Evolutionary conservation across 176 grass and related monocot species (phyloP), one percentile per base, ranked within the genome.

Genomic region (Microstegium vimineum): DNA sequence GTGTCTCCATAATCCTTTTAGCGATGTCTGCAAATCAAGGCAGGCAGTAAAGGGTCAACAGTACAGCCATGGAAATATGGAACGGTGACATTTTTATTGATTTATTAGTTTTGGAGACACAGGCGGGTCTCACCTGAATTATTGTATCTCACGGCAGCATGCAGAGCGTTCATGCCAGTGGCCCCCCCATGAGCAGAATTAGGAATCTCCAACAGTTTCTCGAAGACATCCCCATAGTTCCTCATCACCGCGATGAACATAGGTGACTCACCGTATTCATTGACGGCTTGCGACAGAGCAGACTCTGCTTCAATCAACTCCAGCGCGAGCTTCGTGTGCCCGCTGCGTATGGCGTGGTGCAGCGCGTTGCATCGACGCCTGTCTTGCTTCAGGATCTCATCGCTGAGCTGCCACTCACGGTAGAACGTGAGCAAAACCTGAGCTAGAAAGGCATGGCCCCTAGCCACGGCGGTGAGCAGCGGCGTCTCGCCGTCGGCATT

Each of bases 231-330:
- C 0, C 1, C 9, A 15, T 79, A 78, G 18, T 10, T 18, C n/a
- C 80, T 89, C 72, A 15, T 64, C 4, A 25, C 81, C 0, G 81
- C 86, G 0, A 74, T 28, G 52, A 18, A 84, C 81, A 89, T 45
- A 0, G 86, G 74, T 3, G 86, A 89, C 37, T 89, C 86, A 0
- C 1, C 2, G 16, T 66, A 20, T 10, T 35, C 15, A 4, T 4
- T 42, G 63, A 43, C 17, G 52, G 10, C 35, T 3, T 66, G 3
- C 2, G 32, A 66, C 17, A 66, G 3, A 35, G 38, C n/a, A 0
- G 33, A 18, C 17, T 68, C 18, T 6, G 10, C 42, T 34, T 0
- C 1, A n/a, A 88, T 66, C 30, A 66, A 16, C 15, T 66, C 30
- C 0, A 66, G 62, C 2, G 62, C 62, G 1, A 66, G 62, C 5